Evolutionary conservation across 805 yeast genomes (phyloP).

Genomic region (Starmerella lactis-condensi): DNA sequence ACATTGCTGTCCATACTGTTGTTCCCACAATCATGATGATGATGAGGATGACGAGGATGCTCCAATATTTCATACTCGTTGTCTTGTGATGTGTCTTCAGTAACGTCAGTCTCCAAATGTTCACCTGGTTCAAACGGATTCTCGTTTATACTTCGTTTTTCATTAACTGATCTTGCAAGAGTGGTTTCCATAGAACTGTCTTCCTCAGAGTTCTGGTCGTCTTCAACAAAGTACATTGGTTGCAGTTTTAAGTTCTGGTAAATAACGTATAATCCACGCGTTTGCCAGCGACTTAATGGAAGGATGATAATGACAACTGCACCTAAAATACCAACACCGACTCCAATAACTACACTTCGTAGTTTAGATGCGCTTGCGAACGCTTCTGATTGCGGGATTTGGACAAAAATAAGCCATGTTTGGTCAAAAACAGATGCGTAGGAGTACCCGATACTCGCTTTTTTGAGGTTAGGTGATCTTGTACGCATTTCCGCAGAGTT

Average conservation of each 20-base stretch:
- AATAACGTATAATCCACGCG: conserved; percentile 16
- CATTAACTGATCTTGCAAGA: too few relatives aligned
- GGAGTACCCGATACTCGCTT: conserved; percentile 15
- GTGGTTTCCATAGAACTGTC: too few relatives aligned
- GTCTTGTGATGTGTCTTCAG: too few relatives aligned
- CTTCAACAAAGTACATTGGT: conserved; percentile 8
- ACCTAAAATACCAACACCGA: conserved; percentile 15
- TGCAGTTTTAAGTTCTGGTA: conserved; percentile 15
- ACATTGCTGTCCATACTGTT: neutral
- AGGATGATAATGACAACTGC: conserved; percentile 14
- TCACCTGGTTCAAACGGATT: too few relatives aligned
- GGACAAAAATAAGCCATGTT: conserved; percentile 15
- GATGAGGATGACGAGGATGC: too few relatives aligned
- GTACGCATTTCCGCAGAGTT: conserved; percentile 9
- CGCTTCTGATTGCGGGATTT: conserved; percentile 9
- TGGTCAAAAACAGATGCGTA: conserved; percentile 8
- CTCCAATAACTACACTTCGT: conserved; percentile 15
- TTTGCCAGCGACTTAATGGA: conserved; percentile 16
- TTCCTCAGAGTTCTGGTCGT: too few relatives aligned
- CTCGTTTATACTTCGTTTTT: too few relatives aligned
- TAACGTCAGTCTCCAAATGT: too few relatives aligned
- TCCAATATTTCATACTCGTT: too few relatives aligned
- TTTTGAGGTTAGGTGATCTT: conserved; percentile 3
- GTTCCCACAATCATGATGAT: too few relatives aligned
- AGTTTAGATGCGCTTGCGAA: conserved; percentile 9